These are phyloP conservation scores for Rubia tinctorum DNA, from an alignment of 305 asterid genomes.

Conservation along the genomic window DNA sequence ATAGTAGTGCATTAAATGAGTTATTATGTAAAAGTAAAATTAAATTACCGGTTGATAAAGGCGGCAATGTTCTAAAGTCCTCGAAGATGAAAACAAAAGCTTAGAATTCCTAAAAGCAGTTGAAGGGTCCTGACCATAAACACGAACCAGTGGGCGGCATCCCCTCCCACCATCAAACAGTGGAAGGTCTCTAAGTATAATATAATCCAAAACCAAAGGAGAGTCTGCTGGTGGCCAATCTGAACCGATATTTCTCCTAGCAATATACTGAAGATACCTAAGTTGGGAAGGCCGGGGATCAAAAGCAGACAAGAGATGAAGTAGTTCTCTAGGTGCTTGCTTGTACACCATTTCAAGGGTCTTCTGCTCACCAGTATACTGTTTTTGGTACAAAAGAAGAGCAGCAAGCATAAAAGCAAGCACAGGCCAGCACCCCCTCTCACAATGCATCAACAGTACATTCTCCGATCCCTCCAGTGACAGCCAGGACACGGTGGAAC, in stretches of 20 bases:
- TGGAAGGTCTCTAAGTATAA: constrained; percentile 76
- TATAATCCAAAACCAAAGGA: constrained; percentile 71
- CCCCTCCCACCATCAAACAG: constrained; percentile 69
- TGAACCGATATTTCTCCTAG: constrained; percentile 61
- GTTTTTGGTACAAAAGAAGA: constrained; percentile 85
- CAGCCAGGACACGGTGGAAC: constrained; percentile 95
- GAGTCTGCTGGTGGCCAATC: constrained; percentile 93
- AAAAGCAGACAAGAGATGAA: constrained; percentile 83
- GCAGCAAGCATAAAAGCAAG: constrained; percentile 99
- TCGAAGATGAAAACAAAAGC: constrained; percentile 72
- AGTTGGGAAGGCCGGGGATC: constrained; percentile 97
- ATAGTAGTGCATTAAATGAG: constrained; percentile 15
- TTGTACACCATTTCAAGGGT: constrained; percentile 97
- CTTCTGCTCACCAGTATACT: constrained; percentile 85
- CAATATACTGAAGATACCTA: constrained; percentile 88
- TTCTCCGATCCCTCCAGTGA: constrained; percentile 84
- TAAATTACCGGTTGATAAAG: constrained; percentile 61
- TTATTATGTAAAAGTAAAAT: constrained; percentile 14
- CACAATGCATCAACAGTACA: constrained; percentile 73
- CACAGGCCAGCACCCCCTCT: constrained; percentile 98
- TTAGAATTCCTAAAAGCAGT: constrained; percentile 75
- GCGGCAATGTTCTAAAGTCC: constrained; percentile 40
- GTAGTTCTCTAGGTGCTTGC: constrained; percentile 95
- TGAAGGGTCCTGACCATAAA: constrained; percentile 90
- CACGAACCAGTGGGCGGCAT: constrained; percentile 75